Base-by-base conservation (phyloP, 148 eudicot species). In the Silene conica region DNA sequence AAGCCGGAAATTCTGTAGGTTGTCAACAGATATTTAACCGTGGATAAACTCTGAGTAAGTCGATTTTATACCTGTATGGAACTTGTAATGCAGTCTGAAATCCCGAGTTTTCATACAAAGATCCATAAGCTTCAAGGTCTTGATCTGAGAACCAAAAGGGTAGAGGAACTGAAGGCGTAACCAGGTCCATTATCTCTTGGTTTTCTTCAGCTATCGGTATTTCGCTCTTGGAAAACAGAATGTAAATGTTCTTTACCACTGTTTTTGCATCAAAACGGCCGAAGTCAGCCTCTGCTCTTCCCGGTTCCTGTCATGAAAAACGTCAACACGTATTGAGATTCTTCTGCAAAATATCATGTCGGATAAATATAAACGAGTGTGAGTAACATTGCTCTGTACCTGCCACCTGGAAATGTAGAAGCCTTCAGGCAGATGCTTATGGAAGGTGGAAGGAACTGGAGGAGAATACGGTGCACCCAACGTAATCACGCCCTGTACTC, bases 281-380 rank as follows among this genome's bases (percentile, higher is more conserved):
- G 75, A 89, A 89, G 77, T 89, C 94, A 65, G 91, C 88, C 78
- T 89, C 94, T 38, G 91, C 89, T 75, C 89, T 76, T 79, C 91
- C 94, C 38, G 86, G 82, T 74, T 82, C 85, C 94, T 89, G 71
- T 63, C 38, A 21, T 21, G 22, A 25, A 19, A 10, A 46, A 14
- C 5, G 1, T 6, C 14, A 26, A 31, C 6, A 1, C 41, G 4
- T 26, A 26, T 26, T 26, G 28, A 26, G 28, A n/a, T n/a, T n/a
- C n/a, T n/a, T n/a, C n/a, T n/a, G n/a, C n/a, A n/a, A n/a, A n/a
- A n/a, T n/a, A n/a, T n/a, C n/a, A n/a, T n/a, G n/a, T n/a, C n/a
- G n/a, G n/a, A n/a, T n/a, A n/a, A n/a, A n/a, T n/a, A n/a, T n/a
- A n/a, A n/a, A n/a, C n/a, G n/a, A n/a, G n/a, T n/a, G n/a, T n/a